phyloP scores from a whole-genome alignment of 306 rosid species.

The Leucaena leucocephala region DNA sequence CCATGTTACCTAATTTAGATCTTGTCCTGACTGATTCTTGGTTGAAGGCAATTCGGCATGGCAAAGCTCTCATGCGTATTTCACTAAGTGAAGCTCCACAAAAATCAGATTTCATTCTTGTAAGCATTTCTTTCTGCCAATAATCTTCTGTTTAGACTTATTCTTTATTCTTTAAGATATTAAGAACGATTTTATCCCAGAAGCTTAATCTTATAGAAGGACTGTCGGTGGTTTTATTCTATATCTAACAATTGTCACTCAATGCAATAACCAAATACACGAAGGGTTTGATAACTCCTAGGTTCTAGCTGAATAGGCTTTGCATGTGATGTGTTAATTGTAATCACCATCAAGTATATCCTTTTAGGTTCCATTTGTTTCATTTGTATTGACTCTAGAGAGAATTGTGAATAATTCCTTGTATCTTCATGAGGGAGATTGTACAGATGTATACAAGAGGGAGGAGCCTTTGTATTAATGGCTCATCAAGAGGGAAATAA shows the following conservation, averaged over 20 bases:
- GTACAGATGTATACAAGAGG: too few species aligned
- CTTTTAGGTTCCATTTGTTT: too few species aligned
- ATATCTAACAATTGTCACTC: conserved; percentile 3
- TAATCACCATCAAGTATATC: background rate
- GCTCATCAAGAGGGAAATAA: too few species aligned
- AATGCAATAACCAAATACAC: conserved; percentile 7
- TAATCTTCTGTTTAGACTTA: conserved; percentile 4
- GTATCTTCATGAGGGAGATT: too few species aligned
- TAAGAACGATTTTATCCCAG: background rate
- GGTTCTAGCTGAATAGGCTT: background rate
- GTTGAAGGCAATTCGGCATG: conserved; percentile 78
- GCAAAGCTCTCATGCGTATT: conserved; percentile 82
- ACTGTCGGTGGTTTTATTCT: background rate
- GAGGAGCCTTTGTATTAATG: too few species aligned
- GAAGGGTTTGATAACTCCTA: conserved; percentile 3
- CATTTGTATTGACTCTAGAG: too few species aligned
- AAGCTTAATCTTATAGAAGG: background rate
- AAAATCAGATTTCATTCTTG: conserved; percentile 87
- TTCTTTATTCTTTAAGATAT: background rate
- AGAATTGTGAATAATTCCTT: too few species aligned
- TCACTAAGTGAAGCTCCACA: conserved; percentile 58
- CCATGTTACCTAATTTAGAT: conserved; percentile 31
- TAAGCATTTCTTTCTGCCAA: conserved; percentile 41
- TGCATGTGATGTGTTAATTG: conserved; percentile 12
- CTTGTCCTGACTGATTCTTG: conserved; percentile 37